Base-by-base conservation (phyloP, 2,329 filamentous ascomycete genomes). In the Exophiala viscosa region DNA sequence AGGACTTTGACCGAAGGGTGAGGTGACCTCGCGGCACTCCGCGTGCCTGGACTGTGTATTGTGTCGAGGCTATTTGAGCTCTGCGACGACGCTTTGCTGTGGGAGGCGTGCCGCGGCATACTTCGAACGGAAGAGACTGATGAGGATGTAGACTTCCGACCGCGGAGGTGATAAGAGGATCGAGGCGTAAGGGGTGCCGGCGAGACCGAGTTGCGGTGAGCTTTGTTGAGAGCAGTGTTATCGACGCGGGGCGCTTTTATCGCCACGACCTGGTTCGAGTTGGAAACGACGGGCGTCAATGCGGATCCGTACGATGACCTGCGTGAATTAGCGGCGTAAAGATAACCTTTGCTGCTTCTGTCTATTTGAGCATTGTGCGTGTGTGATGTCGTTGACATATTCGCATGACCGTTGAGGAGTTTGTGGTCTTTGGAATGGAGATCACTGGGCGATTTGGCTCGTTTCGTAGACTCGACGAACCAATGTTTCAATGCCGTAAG, bases 1-100 rank as follows among this genome's bases (percentile, higher is more conserved):
- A 97, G 82, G n/a, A 97, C 87, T 72, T 97, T 97, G 63, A 97
- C 87, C 0, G 89, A 95, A 61, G 89, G 83, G 67, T 96, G 90
- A 1, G 93, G 92, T 2, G 86, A 91, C 18, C 88, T 83, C 11
- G 81, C 80, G 33, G 80, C 80, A 45, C 82, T 73, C 1, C 82
- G 83, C 13, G 82, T 86, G 64, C 85, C 86, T 33, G 86, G 86
- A 14, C 84, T 80, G 3, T 81, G 77, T 2, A 83, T 82, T 0
- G 86, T 85, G 3, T 86, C 84, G 0, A 86, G 86, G 17, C 84
- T 85, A 54, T 85, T 87, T 4, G 87, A 96, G 39, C 90, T 96
- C 1, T 90, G 93, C 0, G 90, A 96, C 0, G 89, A 95, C 0
- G 93, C 90, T 70, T 97, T 97, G 17, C 90, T 96, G 68, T 96